Conservation (phyloP, 1,284 basidiomycete species). For the Leccinum cinnamomeum region DNA sequence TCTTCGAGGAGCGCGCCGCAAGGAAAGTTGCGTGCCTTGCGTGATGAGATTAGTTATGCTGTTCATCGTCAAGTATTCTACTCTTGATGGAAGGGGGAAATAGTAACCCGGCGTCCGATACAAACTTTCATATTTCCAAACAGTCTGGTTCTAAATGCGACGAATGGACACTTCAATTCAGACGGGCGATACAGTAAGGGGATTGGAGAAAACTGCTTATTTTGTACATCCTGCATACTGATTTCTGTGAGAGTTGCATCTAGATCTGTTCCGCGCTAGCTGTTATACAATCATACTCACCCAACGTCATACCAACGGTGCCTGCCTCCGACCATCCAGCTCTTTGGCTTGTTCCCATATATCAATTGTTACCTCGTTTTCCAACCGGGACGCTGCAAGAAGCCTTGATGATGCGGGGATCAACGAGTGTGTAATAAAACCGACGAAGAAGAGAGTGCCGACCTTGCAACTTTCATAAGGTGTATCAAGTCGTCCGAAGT, state of each 20-base stretch:
- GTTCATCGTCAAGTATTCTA: conserved; percentile 19
- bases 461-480: conserved; percentile 67
- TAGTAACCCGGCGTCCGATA: background rate
- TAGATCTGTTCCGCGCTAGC: background rate
- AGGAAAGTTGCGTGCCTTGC: conserved; percentile 25
- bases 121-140: background rate
- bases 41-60: conserved; percentile 20
- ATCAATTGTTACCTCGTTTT: conserved; percentile 43
- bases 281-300: conserved; percentile 9
- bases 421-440: conserved; percentile 13
- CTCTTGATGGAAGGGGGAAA: conserved; percentile 1
- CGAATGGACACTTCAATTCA: conserved; percentile 11
- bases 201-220: background rate
- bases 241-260: background rate
- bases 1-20: conserved; percentile 28
- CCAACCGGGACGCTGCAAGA: conserved; percentile 49
- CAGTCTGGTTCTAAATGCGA: conserved; percentile 21
- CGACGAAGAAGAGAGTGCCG: conserved; percentile 19
- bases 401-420: conserved; percentile 42
- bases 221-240: conserved; percentile 1
- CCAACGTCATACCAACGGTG: conserved; percentile 10
- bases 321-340: conserved; percentile 38
- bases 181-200: conserved; percentile 4
- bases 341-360: conserved; percentile 50
- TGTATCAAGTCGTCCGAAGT: conserved; percentile 63